Conservation (phyloP, 1,284 basidiomycete genomes). For the Pseudozyma flocculosa region DNA sequence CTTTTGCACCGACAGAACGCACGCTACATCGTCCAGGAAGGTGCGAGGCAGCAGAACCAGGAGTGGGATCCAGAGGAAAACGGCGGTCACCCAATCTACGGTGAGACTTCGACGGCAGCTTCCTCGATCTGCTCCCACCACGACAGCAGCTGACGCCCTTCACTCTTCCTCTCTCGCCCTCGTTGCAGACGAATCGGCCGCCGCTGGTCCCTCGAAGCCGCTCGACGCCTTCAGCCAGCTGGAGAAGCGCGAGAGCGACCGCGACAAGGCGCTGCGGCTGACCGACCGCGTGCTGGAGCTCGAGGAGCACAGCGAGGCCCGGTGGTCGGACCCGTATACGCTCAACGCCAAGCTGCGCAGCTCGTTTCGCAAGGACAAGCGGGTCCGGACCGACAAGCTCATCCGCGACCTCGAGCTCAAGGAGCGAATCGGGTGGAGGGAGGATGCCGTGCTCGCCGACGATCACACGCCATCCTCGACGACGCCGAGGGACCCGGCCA, state of each 20-base stretch:
- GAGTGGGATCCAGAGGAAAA: conserved; percentile 96
- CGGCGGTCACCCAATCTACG: conserved; percentile 84
- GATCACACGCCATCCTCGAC: not conserved
- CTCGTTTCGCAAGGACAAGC: conserved; percentile 81
- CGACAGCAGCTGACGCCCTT: not conserved
- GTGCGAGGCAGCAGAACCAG: conserved; percentile 84
- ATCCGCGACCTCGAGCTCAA: conserved; percentile 71
- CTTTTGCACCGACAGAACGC: conserved; percentile 90
- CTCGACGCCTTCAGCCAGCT: conserved; percentile 75
- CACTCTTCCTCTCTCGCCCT: too few relatives aligned
- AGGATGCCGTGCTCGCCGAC: conserved; percentile 10
- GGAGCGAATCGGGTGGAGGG: conserved; percentile 57
- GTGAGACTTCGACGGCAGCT: conserved; percentile 60
- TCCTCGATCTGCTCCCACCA: too few relatives aligned
- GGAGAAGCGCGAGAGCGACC: conserved; percentile 80
- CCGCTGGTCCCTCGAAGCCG: not conserved
- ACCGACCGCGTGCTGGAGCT: conserved; percentile 76
- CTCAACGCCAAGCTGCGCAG: conserved; percentile 74
- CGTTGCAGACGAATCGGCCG: not conserved
- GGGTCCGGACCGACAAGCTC: conserved; percentile 68
- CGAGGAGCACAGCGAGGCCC: conserved; percentile 70
- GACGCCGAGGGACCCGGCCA: not conserved
- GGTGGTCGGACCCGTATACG: conserved; percentile 79
- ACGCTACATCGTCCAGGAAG: conserved; percentile 84
- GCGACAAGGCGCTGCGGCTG: conserved; percentile 69